Evolutionary conservation across 164 flowering plant species (phyloP), one percentile per base, ranked within the genome.

Genomic region (Macadamia integrifolia): DNA sequence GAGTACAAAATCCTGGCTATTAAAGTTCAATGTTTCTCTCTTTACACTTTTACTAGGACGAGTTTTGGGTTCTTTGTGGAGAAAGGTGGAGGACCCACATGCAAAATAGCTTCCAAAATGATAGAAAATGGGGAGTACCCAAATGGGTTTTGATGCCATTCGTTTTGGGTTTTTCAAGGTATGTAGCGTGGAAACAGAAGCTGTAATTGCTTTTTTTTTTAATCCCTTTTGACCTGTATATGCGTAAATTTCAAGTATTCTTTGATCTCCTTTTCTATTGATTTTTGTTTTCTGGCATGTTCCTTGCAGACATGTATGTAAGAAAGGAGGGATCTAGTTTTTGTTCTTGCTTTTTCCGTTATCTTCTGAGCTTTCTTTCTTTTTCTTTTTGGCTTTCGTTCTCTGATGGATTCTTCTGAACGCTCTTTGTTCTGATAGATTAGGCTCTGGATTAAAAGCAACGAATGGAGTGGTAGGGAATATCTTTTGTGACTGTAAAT

Each of bases 121-220:
- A 44, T 64, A 66, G 71, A 62, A 75, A 68, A 67, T 60, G 58
- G 53, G 60, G 53, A 57, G 67, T 62, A 15, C 72, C 76, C 71
- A 61, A 56, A 50, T 72, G 77, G 79, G 68, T 73, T 73, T 23
- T 77, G 79, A 73, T 73, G 73, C 65, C 66, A 60, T 68, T 68
- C 67, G 69, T 66, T 65, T 61, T 75, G 80, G 79, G 72, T 62
- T 72, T 65, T 49, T 57, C 42, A 13, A 14, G 52, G 64, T 48
- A 71, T 42, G 23, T 6, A 46, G 57, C 11, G 29, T 31, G 35
- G 58, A 50, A 73, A 18, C 49, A 17, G 35, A 67, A 60, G 60
- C 59, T 40, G 31, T 6, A 64, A 66, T 56, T 53, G 58, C 14
- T 64, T 65, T 68, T 63, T 32, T 17, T 73, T 65, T 64, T 35